Base-by-base conservation (phyloP, 441 rosid species). In the Erodium moschatum region DNA sequence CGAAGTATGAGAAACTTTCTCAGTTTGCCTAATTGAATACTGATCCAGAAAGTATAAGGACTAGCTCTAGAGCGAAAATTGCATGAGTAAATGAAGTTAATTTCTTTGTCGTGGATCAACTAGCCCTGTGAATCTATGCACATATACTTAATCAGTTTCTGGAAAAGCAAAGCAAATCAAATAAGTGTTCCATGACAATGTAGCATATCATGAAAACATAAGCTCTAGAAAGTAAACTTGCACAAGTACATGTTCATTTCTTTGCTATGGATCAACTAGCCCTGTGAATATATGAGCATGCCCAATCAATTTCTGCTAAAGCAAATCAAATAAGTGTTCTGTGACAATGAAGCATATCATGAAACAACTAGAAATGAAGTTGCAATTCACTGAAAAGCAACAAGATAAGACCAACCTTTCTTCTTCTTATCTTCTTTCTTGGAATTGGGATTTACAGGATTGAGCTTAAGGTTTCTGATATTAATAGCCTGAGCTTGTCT, bases 401-500 rank as follows among this genome's bases (percentile, higher is more conserved):
- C 29, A 54, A 64, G 19, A 19, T 4, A 16, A n/a, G 1, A 4
- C 52, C 15, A 64, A 90, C 97, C 92, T 79, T 83, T 79, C 9
- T 67, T 75, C 33, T 67, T 75, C 29, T 58, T 29, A 8, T 75
- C 50, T 29, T 52, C 70, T 72, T 74, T 81, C 69, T 72, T 76
- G 72, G 73, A 21, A 42, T 24, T 29, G 64, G 89, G 44, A 70
- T 72, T 18, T 70, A 69, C 48, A 60, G 85, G 87, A 68, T 77
- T 77, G 70, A 70, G 77, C 76, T 90, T 87, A 70, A 89, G 94
- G 54, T 81, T 78, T 54, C 84, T 82, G 68, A 87, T 64, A 74
- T 87, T 89, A 73, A 83, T 83, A 76, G 84, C 79, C 79, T 84
- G 94, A 10, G 94, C 91, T 72, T 73, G 68, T 78, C 82, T 82